Evolutionary conservation across 1,139 yeast genomes (phyloP).

Genomic region (Meyerozyma elateridarum): DNA sequence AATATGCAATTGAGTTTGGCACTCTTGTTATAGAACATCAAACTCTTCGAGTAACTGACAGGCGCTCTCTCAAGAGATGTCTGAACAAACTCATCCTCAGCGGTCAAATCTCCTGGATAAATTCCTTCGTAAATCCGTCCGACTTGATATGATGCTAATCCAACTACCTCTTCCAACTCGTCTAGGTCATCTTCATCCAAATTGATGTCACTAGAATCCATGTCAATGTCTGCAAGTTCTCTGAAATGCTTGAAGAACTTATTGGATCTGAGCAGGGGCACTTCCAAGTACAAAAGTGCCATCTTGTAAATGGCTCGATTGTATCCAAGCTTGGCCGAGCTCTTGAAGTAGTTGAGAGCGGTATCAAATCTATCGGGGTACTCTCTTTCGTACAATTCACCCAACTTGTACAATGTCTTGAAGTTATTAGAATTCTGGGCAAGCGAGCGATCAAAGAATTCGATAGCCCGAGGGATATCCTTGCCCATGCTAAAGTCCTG

Average conservation of each 20-base stretch:
- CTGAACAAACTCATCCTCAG: slow-evolving; percentile 34
- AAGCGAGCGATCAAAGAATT: slow-evolving; percentile 31
- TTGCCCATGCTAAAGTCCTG: slow-evolving; percentile 37
- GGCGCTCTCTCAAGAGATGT: slow-evolving; percentile 37
- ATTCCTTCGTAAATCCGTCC: slow-evolving; percentile 72
- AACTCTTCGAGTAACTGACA: slow-evolving; percentile 54
- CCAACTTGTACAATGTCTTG: slow-evolving; percentile 36
- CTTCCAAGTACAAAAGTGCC: slow-evolving; percentile 35
- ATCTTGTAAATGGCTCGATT: slow-evolving; percentile 42
- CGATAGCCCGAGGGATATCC: slow-evolving; percentile 27
- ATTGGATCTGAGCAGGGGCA: slow-evolving; percentile 30
- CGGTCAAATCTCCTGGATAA: slow-evolving; percentile 41
- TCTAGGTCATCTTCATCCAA: slow-evolving; percentile 37
- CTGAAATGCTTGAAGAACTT: slow-evolving; percentile 34
- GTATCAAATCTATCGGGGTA: slow-evolving; percentile 24
- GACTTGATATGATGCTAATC: slow-evolving; percentile 46
- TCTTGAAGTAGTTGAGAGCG: slow-evolving; percentile 34
- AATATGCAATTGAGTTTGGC: slow-evolving; percentile 74
- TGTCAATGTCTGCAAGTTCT: slow-evolving; percentile 35
- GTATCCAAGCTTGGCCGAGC: slow-evolving; percentile 40
- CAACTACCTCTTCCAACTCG: slow-evolving; percentile 41
- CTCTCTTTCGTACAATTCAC: slow-evolving; percentile 39
- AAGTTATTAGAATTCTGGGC: slow-evolving; percentile 29
- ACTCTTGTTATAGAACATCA: slow-evolving; percentile 67
- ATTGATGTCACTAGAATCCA: slow-evolving; percentile 30